phyloP scores from a whole-genome alignment of 192 early-diverging fungal genomes.

The Podila clonocystis region DNA sequence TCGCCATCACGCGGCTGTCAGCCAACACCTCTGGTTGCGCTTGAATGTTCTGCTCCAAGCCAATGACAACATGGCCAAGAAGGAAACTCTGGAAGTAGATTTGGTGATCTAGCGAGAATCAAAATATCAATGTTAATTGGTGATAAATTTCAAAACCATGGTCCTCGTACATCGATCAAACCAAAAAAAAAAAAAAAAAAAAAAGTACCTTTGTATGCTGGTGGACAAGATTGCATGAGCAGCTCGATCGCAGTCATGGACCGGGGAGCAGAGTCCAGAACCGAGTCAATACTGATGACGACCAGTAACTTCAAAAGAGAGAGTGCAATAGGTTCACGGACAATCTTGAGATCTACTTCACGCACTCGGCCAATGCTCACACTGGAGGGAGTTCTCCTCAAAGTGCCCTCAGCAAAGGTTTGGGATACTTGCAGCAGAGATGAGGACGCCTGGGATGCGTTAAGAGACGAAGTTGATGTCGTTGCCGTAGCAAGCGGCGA shows the following conservation, averaged over 20 bases:
- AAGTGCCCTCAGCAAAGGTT: conserved; percentile 34
- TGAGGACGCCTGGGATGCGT: conserved; percentile 22
- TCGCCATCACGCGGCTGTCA: conserved; percentile 44
- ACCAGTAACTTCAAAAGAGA: conserved; percentile 66
- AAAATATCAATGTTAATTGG: background rate
- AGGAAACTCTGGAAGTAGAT: conserved; percentile 48
- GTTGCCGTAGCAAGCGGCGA: conserved; percentile 11
- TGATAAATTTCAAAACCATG: background rate
- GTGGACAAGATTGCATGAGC: conserved; percentile 40
- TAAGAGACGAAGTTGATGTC: conserved; percentile 17
- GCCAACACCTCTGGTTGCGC: conserved; percentile 34
- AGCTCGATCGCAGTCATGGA: conserved; percentile 32
- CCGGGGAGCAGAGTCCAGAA: conserved; percentile 53
- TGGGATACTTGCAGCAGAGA: conserved; percentile 30
- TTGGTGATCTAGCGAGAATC: conserved; percentile 27
- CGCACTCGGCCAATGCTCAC: conserved; percentile 28
- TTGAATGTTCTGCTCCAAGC: conserved; percentile 46
- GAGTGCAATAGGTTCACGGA: conserved; percentile 49
- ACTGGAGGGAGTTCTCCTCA: conserved; percentile 30
- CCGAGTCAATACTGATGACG: conserved; percentile 61
- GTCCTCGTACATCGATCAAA: background rate
- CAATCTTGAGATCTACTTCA: conserved; percentile 47
- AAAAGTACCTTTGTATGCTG: conserved; percentile 40
- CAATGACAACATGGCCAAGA: conserved; percentile 44
- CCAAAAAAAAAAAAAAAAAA: background rate